Base-by-base conservation (phyloP, 192 early-diverging fungal genomes). In the Podila verticillata region DNA sequence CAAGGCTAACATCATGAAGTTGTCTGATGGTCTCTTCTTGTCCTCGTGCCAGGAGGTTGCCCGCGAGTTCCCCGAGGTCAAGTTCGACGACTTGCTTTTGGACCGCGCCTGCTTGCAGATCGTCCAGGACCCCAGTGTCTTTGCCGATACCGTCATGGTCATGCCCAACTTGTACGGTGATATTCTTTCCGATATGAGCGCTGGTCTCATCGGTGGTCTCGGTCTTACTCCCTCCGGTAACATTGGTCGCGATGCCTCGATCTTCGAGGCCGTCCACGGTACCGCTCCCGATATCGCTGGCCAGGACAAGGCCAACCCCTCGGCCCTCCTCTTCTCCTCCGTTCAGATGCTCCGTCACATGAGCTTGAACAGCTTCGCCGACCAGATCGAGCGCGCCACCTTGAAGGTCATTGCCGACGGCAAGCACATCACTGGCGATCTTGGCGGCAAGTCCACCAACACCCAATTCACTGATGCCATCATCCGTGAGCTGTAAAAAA, bases 111-210 rank as follows among this genome's bases (percentile, higher is more conserved):
- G 98, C 65, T 80, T 72, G 70, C 86, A 95, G 90, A 96, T 99
- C 66, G 95, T 96, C 63, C 93, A 96, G 88, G 94, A 98, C 86
- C 98, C 96, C 8, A 86, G 91, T 60, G 88, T 94, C 66, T 99
- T 91, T 73, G 90, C 89, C 48, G 87, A 95, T 78, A 96, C 95
- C 26, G 98, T 99, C 82, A 97, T 99, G 96, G 98, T 98, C 78
- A 98, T 99, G 97, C 98, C 98, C 61, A 99, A 99, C 92, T 89
- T 99, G 79, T 99, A 99, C 73, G 98, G 98, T 74, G 98, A 99
- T 85, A 99, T 99, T 89, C 88, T 99, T 63, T 95, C 93, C 26
- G 98, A 99, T 82, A 93, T 99, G 89, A 92, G 96, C 70, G 98
- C 98, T 67, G 98, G 98, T 68, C 89, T 99, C 57, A 99, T 99